These are phyloP conservation scores for Hymenoscyphus scutula DNA, from an alignment of 2,329 filamentous ascomycete species.

Conservation along the genomic window DNA sequence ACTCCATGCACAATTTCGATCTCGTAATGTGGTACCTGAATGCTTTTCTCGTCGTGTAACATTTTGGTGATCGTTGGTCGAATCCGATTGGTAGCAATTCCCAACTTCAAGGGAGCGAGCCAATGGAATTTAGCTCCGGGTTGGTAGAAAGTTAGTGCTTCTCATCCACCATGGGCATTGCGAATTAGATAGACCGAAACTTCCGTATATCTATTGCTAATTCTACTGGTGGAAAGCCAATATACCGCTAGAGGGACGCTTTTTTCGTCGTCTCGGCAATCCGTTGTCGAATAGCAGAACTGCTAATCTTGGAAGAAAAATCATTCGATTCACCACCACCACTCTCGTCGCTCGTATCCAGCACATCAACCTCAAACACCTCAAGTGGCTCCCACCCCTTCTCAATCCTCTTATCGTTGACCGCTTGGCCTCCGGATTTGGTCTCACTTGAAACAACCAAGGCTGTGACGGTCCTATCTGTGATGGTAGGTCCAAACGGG, in stretches of 20 bases:
- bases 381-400: conserved; percentile 74
- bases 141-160: background rate
- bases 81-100: background rate
- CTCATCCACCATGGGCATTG: no score
- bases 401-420: conserved; percentile 78
- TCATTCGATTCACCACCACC: conserved; percentile 47
- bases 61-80: no score
- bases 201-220: no score
- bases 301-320: conserved; percentile 86
- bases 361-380: conserved; percentile 85
- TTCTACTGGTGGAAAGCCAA: background rate
- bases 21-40: no score
- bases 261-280: conserved; percentile 30
- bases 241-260: conserved; percentile 19
- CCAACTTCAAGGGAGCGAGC: background rate
- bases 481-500: conserved; percentile 86
- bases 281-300: conserved; percentile 72
- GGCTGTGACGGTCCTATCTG: conserved; percentile 72
- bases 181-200: no score
- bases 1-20: no score
- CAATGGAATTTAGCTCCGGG: background rate
- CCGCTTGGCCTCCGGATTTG: conserved; percentile 73
- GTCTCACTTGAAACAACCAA: conserved; percentile 90
- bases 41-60: no score
- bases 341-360: conserved; percentile 64